A percentile compares a stretch with the other conserved stretches of the same genome.
Conservation (phyloP, 1,284 basidiomycete genomes). For the Waitea zeae region DNA sequence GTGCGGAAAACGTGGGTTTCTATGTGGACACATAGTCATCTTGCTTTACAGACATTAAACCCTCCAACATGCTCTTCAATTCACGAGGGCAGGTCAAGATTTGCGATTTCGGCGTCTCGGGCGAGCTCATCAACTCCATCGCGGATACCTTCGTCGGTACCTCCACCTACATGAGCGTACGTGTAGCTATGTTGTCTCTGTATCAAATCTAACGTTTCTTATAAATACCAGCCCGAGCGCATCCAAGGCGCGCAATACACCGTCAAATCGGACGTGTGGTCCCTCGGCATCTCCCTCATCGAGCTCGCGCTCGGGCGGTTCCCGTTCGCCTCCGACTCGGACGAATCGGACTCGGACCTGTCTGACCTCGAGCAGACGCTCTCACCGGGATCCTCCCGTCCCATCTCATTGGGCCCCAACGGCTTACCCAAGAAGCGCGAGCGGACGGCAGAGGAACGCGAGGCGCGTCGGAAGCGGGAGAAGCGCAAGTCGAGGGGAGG, state of each 20-base stretch:
- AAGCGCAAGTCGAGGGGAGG: conserved; percentile 53
- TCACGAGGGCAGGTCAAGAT: conserved; percentile 93
- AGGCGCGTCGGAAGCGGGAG: conserved; percentile 28
- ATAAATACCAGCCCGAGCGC: conserved; percentile 80
- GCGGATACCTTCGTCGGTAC: conserved; percentile 99
- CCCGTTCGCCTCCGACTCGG: conserved; percentile 62
- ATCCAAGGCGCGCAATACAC: conserved; percentile 97
- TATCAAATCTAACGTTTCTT: conserved; percentile 4
- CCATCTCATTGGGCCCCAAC: conserved; percentile 16
- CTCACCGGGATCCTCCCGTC: conserved; percentile 33
- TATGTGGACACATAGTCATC: neutral
- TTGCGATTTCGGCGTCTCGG: conserved; percentile 97
- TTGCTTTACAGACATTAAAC: conserved; percentile 78
- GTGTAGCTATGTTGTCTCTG: conserved; percentile 19
- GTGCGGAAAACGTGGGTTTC: conserved; percentile 10
- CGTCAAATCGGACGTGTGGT: conserved; percentile 97
- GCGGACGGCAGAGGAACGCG: conserved; percentile 15
- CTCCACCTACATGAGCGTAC: conserved; percentile 96
- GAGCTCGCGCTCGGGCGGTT: conserved; percentile 90
- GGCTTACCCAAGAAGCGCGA: neutral
- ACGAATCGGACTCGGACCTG: conserved; percentile 36
- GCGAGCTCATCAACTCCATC: conserved; percentile 96
- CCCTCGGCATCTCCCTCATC: conserved; percentile 86
- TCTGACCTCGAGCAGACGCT: conserved; percentile 58
- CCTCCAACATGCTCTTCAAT: conserved; percentile 93